Percentiles rank a stretch among this genome's conserved stretches.
phyloP scores from a whole-genome alignment of 2,329 filamentous ascomycete genomes.

The Myriosclerotinia duriaeana region DNA sequence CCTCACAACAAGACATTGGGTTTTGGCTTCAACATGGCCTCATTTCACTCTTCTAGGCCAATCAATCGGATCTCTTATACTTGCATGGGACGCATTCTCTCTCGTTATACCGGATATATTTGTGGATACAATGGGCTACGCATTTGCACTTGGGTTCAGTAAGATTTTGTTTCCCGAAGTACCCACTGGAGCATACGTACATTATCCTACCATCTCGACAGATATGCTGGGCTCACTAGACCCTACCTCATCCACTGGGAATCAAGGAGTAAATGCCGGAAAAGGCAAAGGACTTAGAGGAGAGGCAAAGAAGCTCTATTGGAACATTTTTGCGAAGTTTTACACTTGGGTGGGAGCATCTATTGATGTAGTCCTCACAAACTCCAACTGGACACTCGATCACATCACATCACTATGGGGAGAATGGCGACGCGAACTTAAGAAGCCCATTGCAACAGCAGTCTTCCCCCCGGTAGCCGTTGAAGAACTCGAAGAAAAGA shows the following conservation, averaged over 20 bases:
- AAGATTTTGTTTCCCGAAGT: slow-evolving; percentile 78
- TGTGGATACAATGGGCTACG: slow-evolving; percentile 97
- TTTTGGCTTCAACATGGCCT: slow-evolving; percentile 84
- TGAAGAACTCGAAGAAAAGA: slow-evolving; percentile 71
- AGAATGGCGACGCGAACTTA: slow-evolving; percentile 49
- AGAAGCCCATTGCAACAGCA: slow-evolving; percentile 57
- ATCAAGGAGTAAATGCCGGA: slow-evolving; percentile 78
- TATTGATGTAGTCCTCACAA: slow-evolving; percentile 95
- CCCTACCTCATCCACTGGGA: slow-evolving; percentile 56
- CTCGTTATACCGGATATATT: slow-evolving; percentile 91
- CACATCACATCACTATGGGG: slow-evolving; percentile 84
- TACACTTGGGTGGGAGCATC: slow-evolving; percentile 82
- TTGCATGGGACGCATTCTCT: slow-evolving; percentile 92
- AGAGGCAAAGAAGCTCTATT: slow-evolving; percentile 74
- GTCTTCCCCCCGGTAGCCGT: slow-evolving; percentile 94
- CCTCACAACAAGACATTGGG: slow-evolving; percentile 81
- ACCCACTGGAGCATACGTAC: slow-evolving; percentile 89
- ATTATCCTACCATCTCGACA: slow-evolving; percentile 97
- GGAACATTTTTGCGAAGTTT: slow-evolving; percentile 76
- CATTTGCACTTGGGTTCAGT: slow-evolving; percentile 80
- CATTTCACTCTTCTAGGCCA: slow-evolving; percentile 93
- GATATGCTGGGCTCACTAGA: slow-evolving; percentile 91
- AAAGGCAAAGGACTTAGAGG: slow-evolving; percentile 73
- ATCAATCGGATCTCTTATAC: slow-evolving; percentile 79
- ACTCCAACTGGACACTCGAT: slow-evolving; percentile 88